phyloP scores from a whole-genome alignment of 2,329 filamentous ascomycete genomes.

The Aspergillus proliferans region DNA sequence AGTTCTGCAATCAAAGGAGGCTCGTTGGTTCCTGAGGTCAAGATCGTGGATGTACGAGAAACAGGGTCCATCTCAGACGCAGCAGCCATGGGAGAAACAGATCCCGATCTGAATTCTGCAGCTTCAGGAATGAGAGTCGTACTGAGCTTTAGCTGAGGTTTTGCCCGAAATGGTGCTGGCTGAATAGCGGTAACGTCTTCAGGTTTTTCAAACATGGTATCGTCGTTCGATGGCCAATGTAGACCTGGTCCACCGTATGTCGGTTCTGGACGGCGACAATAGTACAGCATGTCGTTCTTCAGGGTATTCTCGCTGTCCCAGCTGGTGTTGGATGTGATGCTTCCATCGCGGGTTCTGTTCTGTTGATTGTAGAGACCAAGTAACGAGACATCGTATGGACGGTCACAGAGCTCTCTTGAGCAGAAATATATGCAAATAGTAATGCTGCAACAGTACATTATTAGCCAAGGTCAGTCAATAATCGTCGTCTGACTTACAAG shows the following conservation, averaged over 20 bases:
- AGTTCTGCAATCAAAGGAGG: conserved; percentile 16
- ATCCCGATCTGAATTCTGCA: conserved; percentile 25
- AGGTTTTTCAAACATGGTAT: conserved; percentile 19
- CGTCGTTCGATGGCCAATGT: conserved; percentile 16
- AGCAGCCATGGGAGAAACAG: conserved; percentile 18
- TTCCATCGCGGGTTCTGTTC: conserved; percentile 17
- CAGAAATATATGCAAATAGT: conserved; percentile 33
- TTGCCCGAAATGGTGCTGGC: conserved; percentile 22
- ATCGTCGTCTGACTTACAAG: conserved; percentile 22
- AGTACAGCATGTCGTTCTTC: conserved; percentile 32
- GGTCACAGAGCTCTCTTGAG: conserved; percentile 30
- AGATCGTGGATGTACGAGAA: conserved; percentile 24
- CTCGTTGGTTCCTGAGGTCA: conserved; percentile 19
- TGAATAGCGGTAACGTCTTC: conserved; percentile 26
- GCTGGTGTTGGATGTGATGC: conserved; percentile 28
- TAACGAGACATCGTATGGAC: conserved; percentile 33
- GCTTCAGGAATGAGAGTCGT: conserved; percentile 21
- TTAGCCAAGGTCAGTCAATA: not conserved
- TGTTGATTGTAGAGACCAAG: conserved; percentile 28
- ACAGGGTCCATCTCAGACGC: conserved; percentile 11
- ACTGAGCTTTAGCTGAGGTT: conserved; percentile 26
- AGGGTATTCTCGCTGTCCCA: conserved; percentile 32
- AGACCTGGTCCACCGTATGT: conserved; percentile 19
- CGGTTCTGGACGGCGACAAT: conserved; percentile 30
- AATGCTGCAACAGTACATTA: conserved; percentile 15